These are phyloP conservation scores for Ustilago loliicola DNA, from an alignment of 1,284 basidiomycete species.

Conservation along the genomic window DNA sequence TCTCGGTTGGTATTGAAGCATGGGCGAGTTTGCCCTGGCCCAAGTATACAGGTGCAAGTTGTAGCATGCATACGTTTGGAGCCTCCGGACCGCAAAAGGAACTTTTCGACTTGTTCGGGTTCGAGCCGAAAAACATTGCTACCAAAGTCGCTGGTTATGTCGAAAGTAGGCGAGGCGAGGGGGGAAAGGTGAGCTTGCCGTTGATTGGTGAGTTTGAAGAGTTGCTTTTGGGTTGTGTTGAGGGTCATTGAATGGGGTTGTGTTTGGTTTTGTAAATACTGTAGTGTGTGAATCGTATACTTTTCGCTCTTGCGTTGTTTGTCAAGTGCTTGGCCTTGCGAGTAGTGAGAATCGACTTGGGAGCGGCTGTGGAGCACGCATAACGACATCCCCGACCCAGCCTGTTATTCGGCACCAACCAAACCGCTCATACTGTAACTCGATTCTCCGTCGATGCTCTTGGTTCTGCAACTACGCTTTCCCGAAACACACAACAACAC, in stretches of 20 bases:
- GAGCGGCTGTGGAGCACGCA: no score
- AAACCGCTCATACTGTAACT: no score
- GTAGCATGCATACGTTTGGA: constrained; percentile 72
- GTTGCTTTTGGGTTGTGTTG: constrained; percentile 16
- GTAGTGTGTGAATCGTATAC: no score
- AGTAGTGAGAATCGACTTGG: no score
- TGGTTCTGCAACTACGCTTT: no score
- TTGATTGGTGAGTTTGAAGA: constrained; percentile 24
- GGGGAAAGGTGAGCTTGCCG: constrained; percentile 6
- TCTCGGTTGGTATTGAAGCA: constrained; percentile 89
- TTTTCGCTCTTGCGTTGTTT: no score
- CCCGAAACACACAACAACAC: no score
- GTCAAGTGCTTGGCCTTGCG: no score
- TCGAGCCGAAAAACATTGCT: constrained; percentile 78
- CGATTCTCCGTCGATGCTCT: no score
- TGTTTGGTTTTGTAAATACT: no score
- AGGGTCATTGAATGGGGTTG: constrained; percentile 17
- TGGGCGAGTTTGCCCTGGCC: constrained; percentile 71
- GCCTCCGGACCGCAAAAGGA: constrained; percentile 88
- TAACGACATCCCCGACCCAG: no score
- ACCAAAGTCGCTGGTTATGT: constrained; percentile 78
- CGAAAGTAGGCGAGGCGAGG: not conserved
- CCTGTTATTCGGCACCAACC: no score
- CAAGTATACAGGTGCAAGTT: constrained; percentile 58
- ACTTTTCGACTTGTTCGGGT: constrained; percentile 76